Evolutionary conservation across 805 yeast genomes (phyloP).

Genomic region (Yamadazyma scolyti): DNA sequence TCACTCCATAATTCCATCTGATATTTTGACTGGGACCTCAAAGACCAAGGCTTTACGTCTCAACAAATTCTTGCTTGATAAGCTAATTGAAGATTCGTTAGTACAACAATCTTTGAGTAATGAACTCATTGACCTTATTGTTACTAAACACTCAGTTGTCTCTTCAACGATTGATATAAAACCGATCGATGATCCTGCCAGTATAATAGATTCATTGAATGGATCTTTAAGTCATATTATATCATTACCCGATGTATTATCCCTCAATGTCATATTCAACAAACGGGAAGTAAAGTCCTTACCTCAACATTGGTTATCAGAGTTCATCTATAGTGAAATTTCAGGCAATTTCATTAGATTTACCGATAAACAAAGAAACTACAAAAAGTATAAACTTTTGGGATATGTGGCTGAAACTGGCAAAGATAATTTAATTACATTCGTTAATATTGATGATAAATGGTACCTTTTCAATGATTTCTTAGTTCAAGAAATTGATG

Average conservation of each 20-base stretch:
- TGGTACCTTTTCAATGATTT: slow-evolving; percentile 95
- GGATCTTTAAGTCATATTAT: slow-evolving; percentile 4
- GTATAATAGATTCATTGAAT: slow-evolving; percentile 8
- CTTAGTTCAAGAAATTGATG: slow-evolving; percentile 70
- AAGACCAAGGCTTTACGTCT: slow-evolving; percentile 49
- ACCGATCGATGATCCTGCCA: slow-evolving; percentile 2
- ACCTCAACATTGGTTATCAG: slow-evolving; percentile 7
- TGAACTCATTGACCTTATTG: slow-evolving; percentile 7
- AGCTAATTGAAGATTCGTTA: slow-evolving; percentile 48
- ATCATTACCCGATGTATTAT: slow-evolving; percentile 54
- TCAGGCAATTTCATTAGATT: slow-evolving; percentile 4
- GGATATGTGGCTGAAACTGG: slow-evolving; percentile 67
- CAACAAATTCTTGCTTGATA: slow-evolving; percentile 55
- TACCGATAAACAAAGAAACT: slow-evolving; percentile 10
- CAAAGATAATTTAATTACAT: slow-evolving; percentile 58
- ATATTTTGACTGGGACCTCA: slow-evolving; percentile 46
- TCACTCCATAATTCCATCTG: slow-evolving; percentile 45
- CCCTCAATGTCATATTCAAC: slow-evolving; percentile 55
- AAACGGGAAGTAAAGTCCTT: slow-evolving; percentile 45
- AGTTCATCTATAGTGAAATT: slow-evolving; percentile 6
- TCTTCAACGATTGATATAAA: slow-evolving; percentile 5
- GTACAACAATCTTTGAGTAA: slow-evolving; percentile 7
- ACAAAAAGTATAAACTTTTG: slow-evolving; percentile 53
- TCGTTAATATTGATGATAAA: slow-evolving; percentile 43
- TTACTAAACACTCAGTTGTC: slow-evolving; percentile 5